These are phyloP conservation scores for Galerina sulciceps DNA, from an alignment of 768 basidiomycete genomes.

Conservation along the genomic window DNA sequence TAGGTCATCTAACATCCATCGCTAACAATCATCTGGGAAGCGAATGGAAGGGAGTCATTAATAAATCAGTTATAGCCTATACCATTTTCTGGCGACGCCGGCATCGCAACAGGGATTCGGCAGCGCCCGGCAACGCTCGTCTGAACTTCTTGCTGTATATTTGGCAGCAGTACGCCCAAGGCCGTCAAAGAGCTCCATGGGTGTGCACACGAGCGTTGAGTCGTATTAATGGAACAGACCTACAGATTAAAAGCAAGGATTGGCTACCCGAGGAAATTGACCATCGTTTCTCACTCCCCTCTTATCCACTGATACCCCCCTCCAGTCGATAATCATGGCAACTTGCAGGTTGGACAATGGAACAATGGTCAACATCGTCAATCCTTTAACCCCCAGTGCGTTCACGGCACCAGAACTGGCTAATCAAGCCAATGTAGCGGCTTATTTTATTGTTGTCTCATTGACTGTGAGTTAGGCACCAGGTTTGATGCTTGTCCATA, in stretches of 20 bases:
- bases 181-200: neutral
- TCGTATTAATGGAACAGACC: neutral
- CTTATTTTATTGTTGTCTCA: conserved; percentile 12
- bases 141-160: neutral
- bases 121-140: neutral
- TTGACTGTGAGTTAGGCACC: conserved; percentile 11
- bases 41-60: neutral
- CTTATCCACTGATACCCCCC: neutral
- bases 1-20: too few species aligned
- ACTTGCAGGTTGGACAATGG: conserved; percentile 3
- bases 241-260: neutral
- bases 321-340: neutral
- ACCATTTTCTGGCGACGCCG: neutral
- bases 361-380: neutral
- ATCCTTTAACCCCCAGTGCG: conserved; percentile 18
- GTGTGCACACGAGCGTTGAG: neutral
- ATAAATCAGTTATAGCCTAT: neutral
- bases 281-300: neutral
- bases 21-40: neutral
- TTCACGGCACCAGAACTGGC: conserved; percentile 8
- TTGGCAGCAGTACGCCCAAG: neutral
- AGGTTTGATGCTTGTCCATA: neutral
- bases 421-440: neutral
- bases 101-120: neutral
- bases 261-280: neutral